These are phyloP conservation scores for Vitis rupestris DNA, from an alignment of 164 flowering plant species.

Conservation along the genomic window DNA sequence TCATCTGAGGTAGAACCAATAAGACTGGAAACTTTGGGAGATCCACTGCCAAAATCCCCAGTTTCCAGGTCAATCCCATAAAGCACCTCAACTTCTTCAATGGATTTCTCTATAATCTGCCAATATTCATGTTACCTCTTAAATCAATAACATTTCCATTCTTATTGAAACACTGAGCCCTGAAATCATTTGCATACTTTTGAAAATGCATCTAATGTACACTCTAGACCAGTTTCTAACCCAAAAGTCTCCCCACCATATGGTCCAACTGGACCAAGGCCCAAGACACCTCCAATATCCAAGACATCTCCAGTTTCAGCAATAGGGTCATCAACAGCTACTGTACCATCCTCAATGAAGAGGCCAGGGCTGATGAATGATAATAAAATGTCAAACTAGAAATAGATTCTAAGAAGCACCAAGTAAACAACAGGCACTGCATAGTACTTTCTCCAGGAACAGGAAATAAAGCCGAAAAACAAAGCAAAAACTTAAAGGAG, in stretches of 20 bases:
- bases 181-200: slow-evolving; percentile 84
- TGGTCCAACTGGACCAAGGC: slow-evolving; percentile 26
- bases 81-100: slow-evolving; percentile 75
- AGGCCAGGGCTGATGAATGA: no score
- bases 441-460: no score
- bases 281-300: not conserved
- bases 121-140: slow-evolving; percentile 49
- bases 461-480: no score
- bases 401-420: no score
- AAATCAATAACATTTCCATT: slow-evolving; percentile 20
- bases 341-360: not conserved
- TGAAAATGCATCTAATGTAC: slow-evolving; percentile 70
- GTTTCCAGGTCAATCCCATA: slow-evolving; percentile 80
- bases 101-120: slow-evolving; percentile 72
- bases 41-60: slow-evolving; percentile 71
- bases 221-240: slow-evolving; percentile 87
- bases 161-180: slow-evolving; percentile 59
- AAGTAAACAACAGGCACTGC: no score
- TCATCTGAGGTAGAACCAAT: slow-evolving; percentile 31
- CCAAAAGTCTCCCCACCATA: slow-evolving; percentile 54
- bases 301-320: slow-evolving; percentile 21
- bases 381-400: no score
- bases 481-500: no score
- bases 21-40: slow-evolving; percentile 45
- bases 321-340: no score